These are phyloP conservation scores for Hymenoscyphus scutula DNA, from an alignment of 2,329 filamentous ascomycete genomes.

Conservation along the genomic window DNA sequence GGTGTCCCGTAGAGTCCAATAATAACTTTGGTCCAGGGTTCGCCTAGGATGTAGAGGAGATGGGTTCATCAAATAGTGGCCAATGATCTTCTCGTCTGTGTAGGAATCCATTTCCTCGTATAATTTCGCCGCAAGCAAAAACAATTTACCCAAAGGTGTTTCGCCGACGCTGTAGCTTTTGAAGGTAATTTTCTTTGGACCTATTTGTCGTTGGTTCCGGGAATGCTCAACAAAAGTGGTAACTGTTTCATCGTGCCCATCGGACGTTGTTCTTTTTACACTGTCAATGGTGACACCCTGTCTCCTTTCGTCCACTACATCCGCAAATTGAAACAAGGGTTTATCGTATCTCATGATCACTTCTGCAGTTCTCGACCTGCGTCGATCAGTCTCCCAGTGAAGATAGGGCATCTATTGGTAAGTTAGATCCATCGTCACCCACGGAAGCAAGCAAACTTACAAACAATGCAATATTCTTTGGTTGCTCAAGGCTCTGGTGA, in stretches of 20 bases:
- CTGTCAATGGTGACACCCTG: background rate
- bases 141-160: background rate
- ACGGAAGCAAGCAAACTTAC: constrained; percentile 9
- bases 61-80: background rate
- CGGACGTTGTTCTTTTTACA: background rate
- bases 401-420: constrained; percentile 32
- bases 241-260: background rate
- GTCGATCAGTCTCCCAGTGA: constrained; percentile 33
- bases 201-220: background rate
- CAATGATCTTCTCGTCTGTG: constrained; percentile 7
- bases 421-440: background rate
- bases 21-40: constrained; percentile 44
- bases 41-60: constrained; percentile 8
- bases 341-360: constrained; percentile 15
- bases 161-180: background rate
- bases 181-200: background rate
- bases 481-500: constrained; percentile 7
- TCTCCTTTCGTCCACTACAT: constrained; percentile 10
- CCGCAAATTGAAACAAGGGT: constrained; percentile 12
- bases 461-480: constrained; percentile 22
- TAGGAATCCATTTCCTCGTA: constrained; percentile 9
- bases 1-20: constrained; percentile 41
- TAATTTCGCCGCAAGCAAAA: constrained; percentile 7
- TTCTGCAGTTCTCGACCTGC: constrained; percentile 18
- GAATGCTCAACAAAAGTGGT: background rate